Base-by-base conservation (phyloP, 345 rosid genomes). In the Lepidium aucheri region DNA sequence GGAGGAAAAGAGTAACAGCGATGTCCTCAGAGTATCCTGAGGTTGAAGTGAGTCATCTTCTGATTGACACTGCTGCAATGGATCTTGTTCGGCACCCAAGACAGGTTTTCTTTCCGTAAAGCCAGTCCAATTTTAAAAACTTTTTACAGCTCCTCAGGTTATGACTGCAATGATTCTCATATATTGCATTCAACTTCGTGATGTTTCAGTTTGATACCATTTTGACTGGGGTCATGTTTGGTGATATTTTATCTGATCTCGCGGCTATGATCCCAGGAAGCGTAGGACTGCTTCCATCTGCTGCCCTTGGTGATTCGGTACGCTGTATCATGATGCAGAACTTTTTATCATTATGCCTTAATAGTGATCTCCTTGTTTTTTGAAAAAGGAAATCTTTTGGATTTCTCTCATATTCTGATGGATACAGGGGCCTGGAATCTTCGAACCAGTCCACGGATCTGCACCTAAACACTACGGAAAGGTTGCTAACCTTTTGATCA, bases 201-300 rank as follows among this genome's bases (percentile, higher is more conserved):
- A 55, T 67, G 40, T 67, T 35, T 8, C 67, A 69, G 74, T 69
- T 69, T 1, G 74, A 69, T 59, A 60, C 32, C 35, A 69, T 69
- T 20, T n/a, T 69, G 35, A 50, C 74, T 17, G 59, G 59, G 49
- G 47, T 59, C 44, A 60, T 69, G 60, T 60, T 69, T 60, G 74
- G 67, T 40, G 67, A 69, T 60, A 60, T 69, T 9, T 51, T 69
- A 10, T 69, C 74, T 50, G 60, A 69, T 69, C 67, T 59, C 3
- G 67, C 74, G 16, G 59, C 74, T 30, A 35, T 50, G 35, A 69
- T 69, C 30, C 66, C 73, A 3, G 73, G 52, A 69, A 69, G 73
- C 18, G 64, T 69, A 28, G 67, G 73, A 51, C 33, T 69, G 52
- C 67, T 59, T 59, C 73, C 73, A 60, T 69, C 73, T 50, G 66